phyloP scores from a whole-genome alignment of 164 flowering plant species.

The Platanus orientalis region DNA sequence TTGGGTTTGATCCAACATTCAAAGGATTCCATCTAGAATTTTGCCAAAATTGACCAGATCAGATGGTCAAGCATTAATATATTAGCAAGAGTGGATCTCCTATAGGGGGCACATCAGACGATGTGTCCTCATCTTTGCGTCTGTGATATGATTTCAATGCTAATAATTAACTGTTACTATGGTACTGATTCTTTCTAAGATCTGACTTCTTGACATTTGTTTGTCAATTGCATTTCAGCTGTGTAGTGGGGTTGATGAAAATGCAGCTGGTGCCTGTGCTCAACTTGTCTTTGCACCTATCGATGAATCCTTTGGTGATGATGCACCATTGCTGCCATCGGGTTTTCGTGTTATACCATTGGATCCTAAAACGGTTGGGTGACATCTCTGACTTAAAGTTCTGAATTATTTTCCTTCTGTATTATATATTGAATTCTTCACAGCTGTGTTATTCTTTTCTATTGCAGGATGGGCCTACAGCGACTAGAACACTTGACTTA shows the following conservation, averaged over 20 bases:
- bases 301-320: conserved; percentile 80
- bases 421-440: not conserved
- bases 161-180: no score
- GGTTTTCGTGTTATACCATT: conserved; percentile 83
- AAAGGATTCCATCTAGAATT: not conserved
- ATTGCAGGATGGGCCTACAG: conserved; percentile 47
- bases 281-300: conserved; percentile 87
- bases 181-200: no score
- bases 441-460: not conserved
- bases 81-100: not conserved
- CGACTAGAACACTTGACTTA: conserved; percentile 69
- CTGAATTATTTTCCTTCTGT: not conserved
- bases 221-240: conserved; percentile 36
- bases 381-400: not conserved
- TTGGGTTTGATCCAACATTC: not conserved
- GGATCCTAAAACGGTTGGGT: conserved; percentile 64
- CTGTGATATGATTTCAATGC: no score
- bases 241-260: conserved; percentile 85
- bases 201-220: not conserved
- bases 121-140: no score
- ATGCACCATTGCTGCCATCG: conserved; percentile 75
- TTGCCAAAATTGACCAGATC: not conserved
- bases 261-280: conserved; percentile 68
- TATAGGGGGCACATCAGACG: no score
- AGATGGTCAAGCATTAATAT: not conserved